Evolutionary conservation across 2,329 filamentous ascomycete genomes (phyloP).

Genomic region (Neofusicoccum kwambonambiense): DNA sequence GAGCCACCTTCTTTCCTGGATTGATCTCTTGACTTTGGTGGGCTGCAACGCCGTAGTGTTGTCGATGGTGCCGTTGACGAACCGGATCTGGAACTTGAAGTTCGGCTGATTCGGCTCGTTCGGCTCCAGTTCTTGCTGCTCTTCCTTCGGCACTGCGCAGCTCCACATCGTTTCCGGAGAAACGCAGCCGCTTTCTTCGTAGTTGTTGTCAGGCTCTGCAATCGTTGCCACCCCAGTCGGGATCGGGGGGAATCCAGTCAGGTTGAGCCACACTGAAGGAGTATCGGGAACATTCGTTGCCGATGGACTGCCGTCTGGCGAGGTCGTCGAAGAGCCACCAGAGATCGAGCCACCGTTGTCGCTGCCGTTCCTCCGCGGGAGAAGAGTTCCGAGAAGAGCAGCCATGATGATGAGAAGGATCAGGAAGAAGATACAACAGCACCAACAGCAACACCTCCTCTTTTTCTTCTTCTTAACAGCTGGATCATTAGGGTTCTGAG

Average conservation of each 20-base stretch:
- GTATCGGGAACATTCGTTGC: conserved; percentile 19
- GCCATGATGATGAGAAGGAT: conserved; percentile 40
- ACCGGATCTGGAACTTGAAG: conserved; percentile 73
- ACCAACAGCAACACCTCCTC: conserved; percentile 32
- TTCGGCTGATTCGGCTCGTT: conserved; percentile 70
- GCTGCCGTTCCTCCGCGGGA: conserved; percentile 40
- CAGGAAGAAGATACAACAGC: conserved; percentile 34
- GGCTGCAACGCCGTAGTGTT: conserved; percentile 29
- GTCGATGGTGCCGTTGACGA: conserved; percentile 51
- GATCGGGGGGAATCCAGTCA: conserved; percentile 83
- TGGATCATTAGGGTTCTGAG: conserved; percentile 22
- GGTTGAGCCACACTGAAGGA: conserved; percentile 68
- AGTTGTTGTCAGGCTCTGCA: conserved; percentile 66
- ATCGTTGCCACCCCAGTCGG: conserved; percentile 81
- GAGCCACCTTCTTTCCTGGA: conserved; percentile 31
- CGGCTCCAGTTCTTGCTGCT: conserved; percentile 63
- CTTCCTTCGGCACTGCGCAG: conserved; percentile 77
- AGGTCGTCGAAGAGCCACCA: not conserved
- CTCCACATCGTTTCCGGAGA: conserved; percentile 76
- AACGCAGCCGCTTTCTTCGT: conserved; percentile 68
- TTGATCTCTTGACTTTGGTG: conserved; percentile 22
- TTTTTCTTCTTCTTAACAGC: conserved; percentile 29
- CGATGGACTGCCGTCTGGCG: conserved; percentile 6
- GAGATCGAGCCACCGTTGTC: conserved; percentile 22
- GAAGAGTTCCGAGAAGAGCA: conserved; percentile 37